Evolutionary conservation across 2,329 filamentous ascomycete species (phyloP), one percentile per base, ranked within the genome.

Genomic region (Raffaelea arxii): DNA sequence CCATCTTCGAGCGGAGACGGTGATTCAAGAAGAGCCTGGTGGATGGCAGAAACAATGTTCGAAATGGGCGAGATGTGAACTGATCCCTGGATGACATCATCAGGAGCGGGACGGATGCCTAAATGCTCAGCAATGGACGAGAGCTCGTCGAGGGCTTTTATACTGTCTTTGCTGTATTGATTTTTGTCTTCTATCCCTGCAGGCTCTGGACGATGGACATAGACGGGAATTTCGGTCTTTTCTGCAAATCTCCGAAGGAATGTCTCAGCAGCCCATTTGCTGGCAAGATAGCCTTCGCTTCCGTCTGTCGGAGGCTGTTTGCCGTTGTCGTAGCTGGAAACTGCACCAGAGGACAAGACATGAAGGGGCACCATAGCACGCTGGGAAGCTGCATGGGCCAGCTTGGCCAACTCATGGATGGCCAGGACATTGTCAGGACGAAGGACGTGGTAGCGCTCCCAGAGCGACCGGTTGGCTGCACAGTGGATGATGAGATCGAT

Each of bases 401-500:
- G 49, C 3, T 52, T 49, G 3, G 59, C 55, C 4, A 70, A 56
- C 41, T 61, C 55, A 38, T 57, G 56, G 1, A 64, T 67, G 0
- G 67, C 55, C 0, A 49, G 16, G 3, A 70, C 51, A 48, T 72
- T 72, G 23, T 55, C 46, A 1, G 44, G 40, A 2, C 58, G 55
- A 0, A 72, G 56, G 0, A 58, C 54, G 9, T 54, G 25, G 51
- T 70, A 72, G 2, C 55, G 54, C 24, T 70, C 62, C 51, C 58
- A 48, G 54, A 58, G 68, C 6, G 56, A 64, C 14, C 59, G 57
- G 19, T 65, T 62, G n/a, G 70, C 69, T 7, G 68, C 74, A 44
- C 61, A 65, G 56, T 77, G 81, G 21, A 85, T 70, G 47, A 57
- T 35, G 38, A 39, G 43, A 37, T 57, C 47, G 2, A 50, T 49